Base-by-base conservation (phyloP, 2,329 filamentous ascomycete species). In the Aspergillus carbonarius region DNA sequence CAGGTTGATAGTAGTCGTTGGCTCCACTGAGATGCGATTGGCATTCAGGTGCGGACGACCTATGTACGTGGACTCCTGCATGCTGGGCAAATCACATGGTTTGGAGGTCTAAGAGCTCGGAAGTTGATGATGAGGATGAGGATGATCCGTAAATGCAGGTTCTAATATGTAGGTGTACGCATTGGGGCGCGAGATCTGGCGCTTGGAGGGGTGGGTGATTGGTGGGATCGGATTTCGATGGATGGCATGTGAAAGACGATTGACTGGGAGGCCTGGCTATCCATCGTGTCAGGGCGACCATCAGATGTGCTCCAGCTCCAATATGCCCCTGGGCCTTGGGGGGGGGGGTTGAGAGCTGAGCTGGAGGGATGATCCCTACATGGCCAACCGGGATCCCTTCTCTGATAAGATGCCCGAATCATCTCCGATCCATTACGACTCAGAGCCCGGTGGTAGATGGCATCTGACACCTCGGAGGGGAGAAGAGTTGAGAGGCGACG, bases 341-440 rank as follows among this genome's bases (percentile, higher is more conserved):
- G 42, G n/a, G n/a, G 18, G 12, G 23, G 42, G n/a, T 5, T 47
- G 20, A 12, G 20, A 42, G 39, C 10, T 42, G 17, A 42, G 18
- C 39, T 42, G 39, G 30, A 32, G 30, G 35, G 35, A 39, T 17
- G 15, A 39, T 39, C 15, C 37, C 18, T 10, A 10, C n/a, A 40
- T 32, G 30, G 30, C 30, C 7, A 40, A 7, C 37, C 37, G 37
- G 25, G 44, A 32, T 48, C 25, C n/a, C 15, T 15, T 30, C 32
- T 32, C 25, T 30, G 44, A 48, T 48, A 48, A 48, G 44, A 48
- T 48, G 27, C 44, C 44, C 44, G 44, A 48, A 32, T 48, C 44
- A 48, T 48, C 44, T 48, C 44, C 44, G 44, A 30, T 8, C 25
- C 44, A 30, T 17, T 48, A 17, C 25, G 4, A 12, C 25, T 25